phyloP scores from a whole-genome alignment of 805 yeast species.

The Priceomyces medius region DNA sequence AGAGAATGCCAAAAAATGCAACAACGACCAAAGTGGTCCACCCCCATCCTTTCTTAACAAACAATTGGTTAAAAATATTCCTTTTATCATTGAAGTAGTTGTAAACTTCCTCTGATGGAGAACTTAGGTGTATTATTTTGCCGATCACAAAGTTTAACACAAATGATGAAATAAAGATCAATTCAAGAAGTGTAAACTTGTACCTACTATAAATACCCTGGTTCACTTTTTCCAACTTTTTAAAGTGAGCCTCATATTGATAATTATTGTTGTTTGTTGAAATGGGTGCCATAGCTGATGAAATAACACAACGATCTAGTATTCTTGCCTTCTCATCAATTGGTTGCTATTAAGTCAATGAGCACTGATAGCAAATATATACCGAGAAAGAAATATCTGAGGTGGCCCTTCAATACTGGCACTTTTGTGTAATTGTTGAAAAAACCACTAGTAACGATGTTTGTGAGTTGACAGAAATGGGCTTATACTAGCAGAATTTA shows the following conservation, averaged over 20 bases:
- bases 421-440: background rate
- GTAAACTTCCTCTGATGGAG: conserved; percentile 47
- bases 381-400: too few relatives aligned
- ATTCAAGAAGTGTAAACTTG: conserved; percentile 22
- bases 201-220: conserved; percentile 4
- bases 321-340: background rate
- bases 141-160: conserved; percentile 48
- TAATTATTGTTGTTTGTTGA: conserved; percentile 8
- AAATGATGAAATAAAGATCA: conserved; percentile 32
- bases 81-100: conserved; percentile 59
- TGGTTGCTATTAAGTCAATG: background rate
- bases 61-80: conserved; percentile 65
- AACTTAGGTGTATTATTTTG: conserved; percentile 44
- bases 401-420: background rate
- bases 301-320: background rate
- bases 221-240: background rate
- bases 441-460: too few relatives aligned
- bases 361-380: too few relatives aligned
- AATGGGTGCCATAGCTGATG: background rate
- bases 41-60: conserved; percentile 90
- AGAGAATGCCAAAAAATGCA: conserved; percentile 23
- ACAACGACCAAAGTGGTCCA: conserved; percentile 61
- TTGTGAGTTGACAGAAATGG: background rate
- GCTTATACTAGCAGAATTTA: too few relatives aligned
- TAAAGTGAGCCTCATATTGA: conserved; percentile 11